These are phyloP conservation scores for Trichoderma arundinaceum DNA, from an alignment of 2,329 filamentous ascomycete species.

Conservation along the genomic window DNA sequence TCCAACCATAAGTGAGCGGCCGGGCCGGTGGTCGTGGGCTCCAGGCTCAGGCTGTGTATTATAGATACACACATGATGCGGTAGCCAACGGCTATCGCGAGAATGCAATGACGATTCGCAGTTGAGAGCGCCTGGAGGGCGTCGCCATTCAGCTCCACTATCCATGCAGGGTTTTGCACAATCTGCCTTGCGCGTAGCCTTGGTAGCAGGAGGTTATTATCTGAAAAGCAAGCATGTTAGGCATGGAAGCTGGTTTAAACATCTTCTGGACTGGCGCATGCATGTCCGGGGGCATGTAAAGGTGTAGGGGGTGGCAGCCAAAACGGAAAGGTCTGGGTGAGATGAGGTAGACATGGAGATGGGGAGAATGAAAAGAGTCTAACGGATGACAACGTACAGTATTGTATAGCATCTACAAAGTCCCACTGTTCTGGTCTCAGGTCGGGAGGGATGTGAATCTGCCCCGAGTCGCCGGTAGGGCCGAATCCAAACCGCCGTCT, in stretches of 20 bases:
- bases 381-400: conserved; percentile 8
- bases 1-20: conserved; percentile 20
- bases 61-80: conserved; percentile 28
- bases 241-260: not conserved
- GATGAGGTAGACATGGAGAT: not conserved
- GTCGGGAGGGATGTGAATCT: conserved; percentile 27
- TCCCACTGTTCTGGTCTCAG: conserved; percentile 28
- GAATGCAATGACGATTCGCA: conserved; percentile 23
- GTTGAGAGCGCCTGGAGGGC: conserved; percentile 17
- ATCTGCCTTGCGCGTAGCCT: conserved; percentile 18
- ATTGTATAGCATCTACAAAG: conserved; percentile 24
- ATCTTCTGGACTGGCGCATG: too few species aligned
- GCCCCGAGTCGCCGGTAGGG: not conserved
- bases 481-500: not conserved
- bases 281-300: not conserved
- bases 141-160: not conserved
- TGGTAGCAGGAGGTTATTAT: conserved; percentile 22
- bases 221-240: conserved; percentile 4
- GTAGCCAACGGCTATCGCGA: conserved; percentile 25
- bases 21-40: conserved; percentile 20
- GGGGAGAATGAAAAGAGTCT: not conserved
- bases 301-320: not conserved
- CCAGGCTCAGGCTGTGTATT: conserved; percentile 18
- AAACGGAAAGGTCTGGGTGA: not conserved
- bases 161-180: conserved; percentile 17